phyloP scores from a whole-genome alignment of 2,329 filamentous ascomycete species.

The Thyridium curvatum region DNA sequence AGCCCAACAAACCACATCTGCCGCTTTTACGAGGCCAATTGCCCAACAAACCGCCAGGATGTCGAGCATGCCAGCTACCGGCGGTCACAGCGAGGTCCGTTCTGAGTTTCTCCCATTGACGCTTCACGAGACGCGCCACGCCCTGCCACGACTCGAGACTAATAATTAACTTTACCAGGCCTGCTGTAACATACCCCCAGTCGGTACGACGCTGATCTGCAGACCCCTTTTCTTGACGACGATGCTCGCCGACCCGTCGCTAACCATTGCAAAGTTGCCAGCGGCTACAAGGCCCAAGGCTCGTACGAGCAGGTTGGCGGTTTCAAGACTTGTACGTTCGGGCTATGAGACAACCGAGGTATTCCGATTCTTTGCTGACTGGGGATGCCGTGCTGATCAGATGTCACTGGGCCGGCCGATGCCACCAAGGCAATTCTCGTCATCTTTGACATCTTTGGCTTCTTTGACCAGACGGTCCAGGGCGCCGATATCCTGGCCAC shows the following conservation, averaged over 20 bases:
- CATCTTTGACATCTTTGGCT: slow-evolving; percentile 64
- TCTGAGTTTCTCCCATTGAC: not conserved
- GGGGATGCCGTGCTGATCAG: slow-evolving; percentile 16
- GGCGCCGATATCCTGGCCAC: slow-evolving; percentile 61
- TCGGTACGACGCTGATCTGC: slow-evolving; percentile 21
- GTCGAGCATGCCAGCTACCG: slow-evolving; percentile 24
- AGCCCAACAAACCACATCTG: not conserved
- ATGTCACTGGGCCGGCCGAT: slow-evolving; percentile 39
- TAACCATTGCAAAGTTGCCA: slow-evolving; percentile 16
- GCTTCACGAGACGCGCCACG: not conserved
- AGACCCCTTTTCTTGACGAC: not conserved
- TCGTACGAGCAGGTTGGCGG: slow-evolving; percentile 35
- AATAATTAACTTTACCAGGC: slow-evolving; percentile 10
- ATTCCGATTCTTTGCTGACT: not conserved
- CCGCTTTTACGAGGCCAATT: not conserved
- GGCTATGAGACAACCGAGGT: not conserved
- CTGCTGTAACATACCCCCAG: slow-evolving; percentile 39
- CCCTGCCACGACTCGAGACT: not conserved
- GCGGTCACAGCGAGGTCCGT: slow-evolving; percentile 28
- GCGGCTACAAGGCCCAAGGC: slow-evolving; percentile 37
- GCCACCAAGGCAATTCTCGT: slow-evolving; percentile 53
- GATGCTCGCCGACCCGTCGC: not conserved
- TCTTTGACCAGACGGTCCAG: slow-evolving; percentile 64
- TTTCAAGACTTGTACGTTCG: slow-evolving; percentile 37
- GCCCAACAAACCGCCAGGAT: slow-evolving; percentile 16